Evolutionary conservation across 768 basidiomycete species (phyloP).

Genomic region (Leucosporidium creatinivorum): DNA sequence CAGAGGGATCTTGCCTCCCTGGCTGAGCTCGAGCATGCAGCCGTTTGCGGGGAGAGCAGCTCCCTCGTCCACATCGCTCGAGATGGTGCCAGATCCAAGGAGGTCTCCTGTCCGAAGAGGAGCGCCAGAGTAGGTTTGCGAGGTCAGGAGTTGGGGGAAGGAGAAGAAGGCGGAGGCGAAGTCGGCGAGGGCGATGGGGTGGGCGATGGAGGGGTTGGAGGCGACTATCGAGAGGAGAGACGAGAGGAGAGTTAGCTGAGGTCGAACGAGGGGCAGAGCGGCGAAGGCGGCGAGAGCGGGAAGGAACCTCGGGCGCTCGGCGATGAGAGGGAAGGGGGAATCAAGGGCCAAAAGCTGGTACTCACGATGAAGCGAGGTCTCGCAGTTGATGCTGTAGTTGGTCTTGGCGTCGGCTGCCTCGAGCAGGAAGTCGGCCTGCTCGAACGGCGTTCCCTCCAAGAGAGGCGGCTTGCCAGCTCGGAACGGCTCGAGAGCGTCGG

Average conservation of each 20-base stretch:
- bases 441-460: neutral
- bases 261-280: neutral
- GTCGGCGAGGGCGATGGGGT: neutral
- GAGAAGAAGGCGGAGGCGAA: slow-evolving; percentile 23
- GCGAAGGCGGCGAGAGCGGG: neutral
- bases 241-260: neutral
- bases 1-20: too few species aligned
- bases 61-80: slow-evolving; percentile 1
- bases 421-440: neutral
- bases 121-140: slow-evolving; percentile 31
- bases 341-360: too few species aligned
- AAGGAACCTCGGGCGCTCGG: too few species aligned
- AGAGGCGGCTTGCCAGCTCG: slow-evolving; percentile 6
- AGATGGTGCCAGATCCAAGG: slow-evolving; percentile 35
- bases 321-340: too few species aligned
- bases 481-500: slow-evolving; percentile 32
- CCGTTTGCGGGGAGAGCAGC: slow-evolving; percentile 6
- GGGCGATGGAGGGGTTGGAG: slow-evolving; percentile 1
- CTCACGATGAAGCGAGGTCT: neutral
- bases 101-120: slow-evolving; percentile 30
- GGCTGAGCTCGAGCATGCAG: slow-evolving; percentile 23
- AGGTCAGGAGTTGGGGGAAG: slow-evolving; percentile 31
- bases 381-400: slow-evolving; percentile 3
- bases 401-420: neutral
- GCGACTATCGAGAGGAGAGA: neutral